Evolutionary conservation across 1,284 basidiomycete genomes (phyloP), one percentile per base, ranked within the genome.

Genomic region (Macrocystidia cucumis): DNA sequence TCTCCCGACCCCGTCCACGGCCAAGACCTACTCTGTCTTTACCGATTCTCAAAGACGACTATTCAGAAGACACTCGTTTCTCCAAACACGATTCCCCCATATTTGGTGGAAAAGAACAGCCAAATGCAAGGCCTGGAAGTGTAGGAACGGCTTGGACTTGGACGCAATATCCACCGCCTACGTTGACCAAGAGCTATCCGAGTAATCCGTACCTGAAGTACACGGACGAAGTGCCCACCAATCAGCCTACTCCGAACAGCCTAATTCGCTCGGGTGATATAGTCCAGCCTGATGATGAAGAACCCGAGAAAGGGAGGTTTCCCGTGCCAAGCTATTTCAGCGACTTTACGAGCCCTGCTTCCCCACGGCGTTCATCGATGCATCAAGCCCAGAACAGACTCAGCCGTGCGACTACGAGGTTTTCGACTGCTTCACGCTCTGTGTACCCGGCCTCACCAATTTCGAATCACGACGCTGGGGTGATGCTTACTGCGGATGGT

Each of bases 81-180:
- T 41, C 50, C n/a, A 69, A 76, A 16, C 14, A 30, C n/a, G 77
- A 78, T 19, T 84, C 83, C 2, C 78, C 78, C 11, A 57, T 85
- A 25, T 86, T 86, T 49, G 83, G 82, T 11, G 82, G 83, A 2
- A 74, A 77, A 46, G 81, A 85, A 50, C 58, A 72, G 17, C 57
- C 69, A 25, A 83, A 81, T 1, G 56, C 63, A 12, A 56, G 63
- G 17, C 58, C 64, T 41, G 63, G 61, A 9, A 46, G 43, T 25
- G 64, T 62, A 36, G 59, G 57, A 11, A 62, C 64, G 2, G 51
- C 65, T 18, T 74, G 68, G 63, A 61, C 67, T 25, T 84, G 79
- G 79, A 72, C 75, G 2, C 74, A 78, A 44, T 81, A 81, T 50
- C 63, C 66, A n/a, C 68, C 64, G 29, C 51, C 56, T 23, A 44